Base-by-base conservation (phyloP, 495 filamentous ascomycete genomes). In the Aeminium ludgeri region DNA sequence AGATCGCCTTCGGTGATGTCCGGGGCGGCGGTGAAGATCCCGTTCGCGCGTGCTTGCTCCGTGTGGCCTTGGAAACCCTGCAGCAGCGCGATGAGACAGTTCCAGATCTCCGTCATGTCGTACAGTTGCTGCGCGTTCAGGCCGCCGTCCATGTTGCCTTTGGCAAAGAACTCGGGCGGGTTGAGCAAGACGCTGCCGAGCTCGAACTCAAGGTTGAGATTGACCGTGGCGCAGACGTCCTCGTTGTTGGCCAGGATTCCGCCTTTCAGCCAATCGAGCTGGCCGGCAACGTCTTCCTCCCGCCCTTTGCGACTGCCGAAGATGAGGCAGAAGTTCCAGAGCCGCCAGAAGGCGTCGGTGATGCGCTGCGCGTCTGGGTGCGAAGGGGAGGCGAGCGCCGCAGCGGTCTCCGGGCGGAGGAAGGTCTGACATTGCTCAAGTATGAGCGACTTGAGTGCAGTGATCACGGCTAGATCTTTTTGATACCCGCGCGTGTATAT, bases 251-350 rank as follows among this genome's bases (percentile, higher is more conserved):
- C 72, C 33, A 68, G 49, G 4, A 51, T 34, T 6, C 76, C 76
- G 30, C 74, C 76, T 36, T 65, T 65, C 23, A 80, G 52, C 76
- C 76, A 80, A 36, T 78, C 73, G 45, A 76, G 59, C 49, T 80
- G 76, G 8, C 66, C 73, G n/a, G 64, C 56, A 34, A 76, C 60
- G 46, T 79, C 74, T 20, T 70, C 70, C 49, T 78, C 74, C 13
- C 75, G 63, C 23, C 63, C 61, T 37, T 73, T 74, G 0, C 65
- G 65, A 30, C 62, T 65, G 2, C 76, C 76, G 40, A 80, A 80
- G 30, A 79, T 68, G 12, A 68, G 70, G 53, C 75, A 79, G 57
- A 80, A 80, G 2, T 70, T 76, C 76, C 76, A 80, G 15, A 80
- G 65, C 0, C 76, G 66, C 73, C 74, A 79, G 39, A 79, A 69